Percentiles rank a stretch among this genome's conserved stretches.
Conservation (phyloP, 148 eudicot species). For the Vaccinium darrowii region DNA sequence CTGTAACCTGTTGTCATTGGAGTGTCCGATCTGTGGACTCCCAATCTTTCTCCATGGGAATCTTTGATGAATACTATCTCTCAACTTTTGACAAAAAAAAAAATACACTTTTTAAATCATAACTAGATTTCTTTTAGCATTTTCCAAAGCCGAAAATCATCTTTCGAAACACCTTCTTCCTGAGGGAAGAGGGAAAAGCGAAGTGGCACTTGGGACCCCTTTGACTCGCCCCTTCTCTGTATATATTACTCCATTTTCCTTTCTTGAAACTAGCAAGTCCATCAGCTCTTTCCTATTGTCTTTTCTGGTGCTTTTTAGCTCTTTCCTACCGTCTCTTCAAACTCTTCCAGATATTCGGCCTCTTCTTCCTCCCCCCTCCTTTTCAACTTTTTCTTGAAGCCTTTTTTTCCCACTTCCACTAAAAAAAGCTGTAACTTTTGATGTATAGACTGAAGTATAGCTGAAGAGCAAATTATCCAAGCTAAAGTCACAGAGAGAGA, state of each 20-base stretch:
- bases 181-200: too few relatives aligned
- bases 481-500: not conserved
- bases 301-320: not conserved
- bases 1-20: too few relatives aligned
- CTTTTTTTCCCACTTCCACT: not conserved
- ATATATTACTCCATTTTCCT: not conserved
- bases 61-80: too few relatives aligned
- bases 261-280: not conserved
- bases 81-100: too few relatives aligned
- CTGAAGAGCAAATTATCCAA: constrained; percentile 4
- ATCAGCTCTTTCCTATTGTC: not conserved
- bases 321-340: constrained; percentile 15
- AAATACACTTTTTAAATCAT: too few relatives aligned
- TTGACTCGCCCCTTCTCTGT: too few relatives aligned
- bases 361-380: constrained; percentile 4
- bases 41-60: too few relatives aligned
- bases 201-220: too few relatives aligned
- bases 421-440: not conserved
- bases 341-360: constrained; percentile 11
- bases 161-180: too few relatives aligned
- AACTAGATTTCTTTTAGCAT: too few relatives aligned
- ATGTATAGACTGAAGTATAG: not conserved
- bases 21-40: too few relatives aligned
- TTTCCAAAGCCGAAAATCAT: too few relatives aligned
- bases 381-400: constrained; percentile 9